phyloP scores from a whole-genome alignment of 2,329 filamentous ascomycete genomes.

The Pseudocercospora pini-densiflorae region DNA sequence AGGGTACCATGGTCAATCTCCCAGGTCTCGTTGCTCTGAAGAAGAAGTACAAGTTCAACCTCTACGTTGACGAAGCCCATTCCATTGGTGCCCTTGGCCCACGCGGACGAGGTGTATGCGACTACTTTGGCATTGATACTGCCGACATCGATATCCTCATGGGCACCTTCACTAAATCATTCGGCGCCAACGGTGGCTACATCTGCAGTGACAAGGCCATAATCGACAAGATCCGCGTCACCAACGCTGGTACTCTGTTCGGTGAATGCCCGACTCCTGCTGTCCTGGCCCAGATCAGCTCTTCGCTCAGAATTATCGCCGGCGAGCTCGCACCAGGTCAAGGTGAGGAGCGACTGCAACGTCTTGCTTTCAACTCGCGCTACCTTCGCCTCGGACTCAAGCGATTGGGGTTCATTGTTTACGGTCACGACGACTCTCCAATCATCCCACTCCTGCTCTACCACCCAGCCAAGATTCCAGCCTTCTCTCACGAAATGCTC shows the following conservation, averaged over 20 bases:
- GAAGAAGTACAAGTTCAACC: constrained; percentile 94
- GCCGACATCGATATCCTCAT: constrained; percentile 91
- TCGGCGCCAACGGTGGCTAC: constrained; percentile 97
- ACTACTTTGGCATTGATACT: constrained; percentile 93
- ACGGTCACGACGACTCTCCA: constrained; percentile 95
- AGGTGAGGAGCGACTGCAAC: constrained; percentile 92
- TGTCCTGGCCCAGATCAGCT: constrained; percentile 87
- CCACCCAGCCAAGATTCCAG: constrained; percentile 98
- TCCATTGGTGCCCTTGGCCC: constrained; percentile 92
- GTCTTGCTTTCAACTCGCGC: constrained; percentile 96
- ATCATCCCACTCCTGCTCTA: constrained; percentile 95
- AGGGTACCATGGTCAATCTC: constrained; percentile 98
- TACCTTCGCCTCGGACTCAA: constrained; percentile 98
- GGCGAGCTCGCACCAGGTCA: constrained; percentile 88
- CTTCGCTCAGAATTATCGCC: constrained; percentile 83
- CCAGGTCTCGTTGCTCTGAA: constrained; percentile 85
- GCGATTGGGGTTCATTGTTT: constrained; percentile 94
- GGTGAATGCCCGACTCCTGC: constrained; percentile 87
- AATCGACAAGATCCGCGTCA: constrained; percentile 86
- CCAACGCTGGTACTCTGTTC: constrained; percentile 83
- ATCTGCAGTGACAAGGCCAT: constrained; percentile 86
- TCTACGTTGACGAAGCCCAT: constrained; percentile 97
- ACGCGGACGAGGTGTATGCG: constrained; percentile 87
- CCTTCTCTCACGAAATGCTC: constrained; percentile 98
- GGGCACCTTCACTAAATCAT: constrained; percentile 98